Evolutionary conservation across 208 protist genomes (phyloP).

Genomic region (Porcisia hertigi): DNA sequence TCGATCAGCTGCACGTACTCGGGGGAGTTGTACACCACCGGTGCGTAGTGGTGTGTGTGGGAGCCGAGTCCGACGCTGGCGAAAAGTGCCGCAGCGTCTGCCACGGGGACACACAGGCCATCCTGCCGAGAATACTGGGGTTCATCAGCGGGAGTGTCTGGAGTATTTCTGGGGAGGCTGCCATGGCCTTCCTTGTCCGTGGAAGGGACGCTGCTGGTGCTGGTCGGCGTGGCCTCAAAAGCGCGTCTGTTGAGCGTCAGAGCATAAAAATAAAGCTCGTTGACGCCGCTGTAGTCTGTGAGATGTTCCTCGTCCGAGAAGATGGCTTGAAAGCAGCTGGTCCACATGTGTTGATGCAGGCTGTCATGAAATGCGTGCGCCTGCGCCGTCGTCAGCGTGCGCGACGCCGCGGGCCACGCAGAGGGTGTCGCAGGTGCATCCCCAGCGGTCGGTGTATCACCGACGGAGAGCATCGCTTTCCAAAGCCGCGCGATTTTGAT

Average conservation of each 20-base stretch:
- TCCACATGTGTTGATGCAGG: constrained; percentile 32
- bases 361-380: constrained; percentile 27
- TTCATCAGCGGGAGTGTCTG: background rate
- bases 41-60: constrained; percentile 18
- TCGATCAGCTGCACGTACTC: constrained; percentile 36
- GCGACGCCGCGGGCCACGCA: background rate
- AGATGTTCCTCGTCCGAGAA: constrained; percentile 53
- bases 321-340: constrained; percentile 55
- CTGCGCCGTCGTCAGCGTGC: constrained; percentile 9
- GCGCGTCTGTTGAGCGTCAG: constrained; percentile 28
- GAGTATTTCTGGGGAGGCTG: background rate
- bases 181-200: background rate
- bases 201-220: background rate
- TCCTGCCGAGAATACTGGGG: constrained; percentile 10
- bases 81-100: constrained; percentile 22
- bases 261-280: constrained; percentile 53
- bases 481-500: constrained; percentile 35
- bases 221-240: background rate
- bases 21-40: constrained; percentile 17
- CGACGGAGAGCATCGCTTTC: constrained; percentile 16
- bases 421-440: background rate
- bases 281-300: constrained; percentile 39
- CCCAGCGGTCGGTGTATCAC: background rate
- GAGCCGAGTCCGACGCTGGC: constrained; percentile 35
- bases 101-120: constrained; percentile 36